A percentile compares a stretch with the other conserved stretches of the same genome.
Conservation (phyloP, 2,329 filamentous ascomycete species). For the Blastomyces silverae region DNA sequence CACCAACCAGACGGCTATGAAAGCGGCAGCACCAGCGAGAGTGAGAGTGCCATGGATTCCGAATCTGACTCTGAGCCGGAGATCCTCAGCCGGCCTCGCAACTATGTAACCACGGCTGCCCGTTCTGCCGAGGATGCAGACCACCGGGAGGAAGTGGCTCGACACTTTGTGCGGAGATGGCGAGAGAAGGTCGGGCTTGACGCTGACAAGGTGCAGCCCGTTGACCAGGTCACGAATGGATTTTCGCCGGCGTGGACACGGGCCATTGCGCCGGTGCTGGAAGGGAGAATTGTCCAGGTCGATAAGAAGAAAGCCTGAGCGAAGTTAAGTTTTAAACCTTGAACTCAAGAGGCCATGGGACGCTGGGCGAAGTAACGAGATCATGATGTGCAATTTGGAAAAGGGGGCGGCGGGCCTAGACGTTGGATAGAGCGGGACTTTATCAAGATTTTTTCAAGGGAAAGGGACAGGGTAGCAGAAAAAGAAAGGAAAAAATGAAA, state of each 20-base stretch:
- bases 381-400: not conserved
- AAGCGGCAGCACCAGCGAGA: slow-evolving; percentile 24
- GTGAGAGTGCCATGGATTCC: slow-evolving; percentile 33
- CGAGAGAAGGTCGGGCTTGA: slow-evolving; percentile 60
- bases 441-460: too few species aligned
- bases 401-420: not conserved
- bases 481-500: not conserved
- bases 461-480: too few species aligned
- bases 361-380: not conserved
- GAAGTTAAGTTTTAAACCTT: not conserved
- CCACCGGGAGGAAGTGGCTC: slow-evolving; percentile 56
- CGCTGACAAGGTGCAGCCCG: slow-evolving; percentile 43
- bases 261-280: slow-evolving; percentile 68
- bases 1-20: slow-evolving; percentile 11
- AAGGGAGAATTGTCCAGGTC: slow-evolving; percentile 59
- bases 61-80: slow-evolving; percentile 40
- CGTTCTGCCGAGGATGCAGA: slow-evolving; percentile 45
- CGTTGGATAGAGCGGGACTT: not conserved
- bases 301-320: slow-evolving; percentile 3
- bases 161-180: slow-evolving; percentile 67
- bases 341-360: not conserved
- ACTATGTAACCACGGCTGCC: slow-evolving; percentile 36
- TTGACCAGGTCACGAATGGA: slow-evolving; percentile 50
- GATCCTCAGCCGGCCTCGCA: slow-evolving; percentile 33
- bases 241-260: slow-evolving; percentile 62